Conservation (phyloP, 2,329 filamentous ascomycete genomes). For the Metarhizium robertsii region DNA sequence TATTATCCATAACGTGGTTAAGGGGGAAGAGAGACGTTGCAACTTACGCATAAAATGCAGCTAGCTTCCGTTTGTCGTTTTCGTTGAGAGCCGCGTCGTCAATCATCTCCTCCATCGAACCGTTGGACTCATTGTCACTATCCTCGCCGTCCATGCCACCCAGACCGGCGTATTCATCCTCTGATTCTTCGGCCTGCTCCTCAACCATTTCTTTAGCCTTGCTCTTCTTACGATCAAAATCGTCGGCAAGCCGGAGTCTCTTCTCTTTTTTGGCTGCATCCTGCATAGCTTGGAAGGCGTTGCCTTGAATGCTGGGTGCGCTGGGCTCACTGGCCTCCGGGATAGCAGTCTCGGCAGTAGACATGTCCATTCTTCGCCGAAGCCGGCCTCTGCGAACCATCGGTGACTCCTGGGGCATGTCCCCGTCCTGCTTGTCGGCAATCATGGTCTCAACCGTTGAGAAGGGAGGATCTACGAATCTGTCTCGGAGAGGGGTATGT, state of each 20-base stretch:
- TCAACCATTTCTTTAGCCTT: conserved; percentile 80
- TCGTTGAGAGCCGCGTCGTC: conserved; percentile 71
- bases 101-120: conserved; percentile 77
- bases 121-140: conserved; percentile 61
- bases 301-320: conserved; percentile 7
- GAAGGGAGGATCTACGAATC: conserved; percentile 54
- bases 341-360: conserved; percentile 2
- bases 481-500: conserved; percentile 59
- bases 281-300: conserved; percentile 62
- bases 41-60: conserved; percentile 84
- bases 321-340: not conserved
- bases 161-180: conserved; percentile 93
- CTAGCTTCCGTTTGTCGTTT: conserved; percentile 72
- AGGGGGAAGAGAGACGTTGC: not conserved
- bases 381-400: conserved; percentile 51
- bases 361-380: conserved; percentile 29
- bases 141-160: conserved; percentile 87
- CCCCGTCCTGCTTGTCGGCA: conserved; percentile 24
- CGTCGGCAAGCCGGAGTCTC: conserved; percentile 39
- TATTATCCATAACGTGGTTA: not conserved
- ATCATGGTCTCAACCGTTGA: conserved; percentile 67
- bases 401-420: conserved; percentile 52
- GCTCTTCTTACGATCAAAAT: conserved; percentile 78
- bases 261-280: conserved; percentile 50
- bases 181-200: conserved; percentile 92